Conservation (phyloP, 306 rosid genomes). For the Crataegus laevigata region DNA sequence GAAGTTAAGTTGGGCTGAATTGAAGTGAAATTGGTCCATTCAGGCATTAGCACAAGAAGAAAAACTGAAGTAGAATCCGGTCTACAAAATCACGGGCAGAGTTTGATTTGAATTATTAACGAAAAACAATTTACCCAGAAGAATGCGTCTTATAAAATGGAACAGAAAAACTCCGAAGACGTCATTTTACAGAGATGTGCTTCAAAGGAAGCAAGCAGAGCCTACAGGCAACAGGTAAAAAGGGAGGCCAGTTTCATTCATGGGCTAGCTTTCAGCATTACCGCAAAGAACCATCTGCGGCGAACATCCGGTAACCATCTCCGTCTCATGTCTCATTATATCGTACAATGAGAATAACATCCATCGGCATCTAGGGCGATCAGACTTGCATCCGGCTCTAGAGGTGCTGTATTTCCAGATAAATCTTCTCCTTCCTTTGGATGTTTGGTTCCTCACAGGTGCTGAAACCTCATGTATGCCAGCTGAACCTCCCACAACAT, state of each 20-base stretch:
- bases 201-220: background rate
- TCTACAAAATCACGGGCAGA: too few species aligned
- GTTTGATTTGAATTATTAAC: background rate
- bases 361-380: background rate
- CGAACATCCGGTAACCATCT: background rate
- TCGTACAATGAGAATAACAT: background rate
- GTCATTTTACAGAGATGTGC: background rate
- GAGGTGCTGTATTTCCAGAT: background rate
- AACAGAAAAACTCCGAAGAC: background rate
- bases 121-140: background rate
- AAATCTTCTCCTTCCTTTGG: background rate
- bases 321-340: background rate
- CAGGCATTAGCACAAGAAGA: too few species aligned
- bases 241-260: background rate
- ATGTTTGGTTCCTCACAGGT: background rate
- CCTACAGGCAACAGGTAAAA: background rate
- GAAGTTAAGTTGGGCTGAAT: too few species aligned
- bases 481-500: conserved; percentile 8
- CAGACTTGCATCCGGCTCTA: background rate
- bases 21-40: too few species aligned
- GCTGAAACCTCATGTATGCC: conserved; percentile 1
- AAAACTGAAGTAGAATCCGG: too few species aligned
- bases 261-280: background rate
- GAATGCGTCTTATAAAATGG: background rate
- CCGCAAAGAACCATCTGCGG: background rate